A percentile compares a stretch with the other conserved stretches of the same genome.
Evolutionary conservation across 176 grass and related monocot genomes (phyloP).

Genomic region (Coix lacrymajobi): DNA sequence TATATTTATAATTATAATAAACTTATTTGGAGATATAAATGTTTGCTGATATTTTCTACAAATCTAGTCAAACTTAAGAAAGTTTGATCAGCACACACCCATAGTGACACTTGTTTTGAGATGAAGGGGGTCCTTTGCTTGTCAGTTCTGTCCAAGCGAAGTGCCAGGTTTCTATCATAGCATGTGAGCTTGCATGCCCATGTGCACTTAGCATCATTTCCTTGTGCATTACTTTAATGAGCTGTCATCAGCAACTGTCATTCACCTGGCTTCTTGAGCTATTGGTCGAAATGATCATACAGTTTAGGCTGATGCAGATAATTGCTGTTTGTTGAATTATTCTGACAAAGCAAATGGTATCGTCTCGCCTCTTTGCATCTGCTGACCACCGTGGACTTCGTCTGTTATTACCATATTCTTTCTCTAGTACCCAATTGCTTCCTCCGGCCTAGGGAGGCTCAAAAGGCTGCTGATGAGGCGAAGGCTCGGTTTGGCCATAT

Average conservation of each 20-base stretch:
- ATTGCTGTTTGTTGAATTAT: slow-evolving; percentile 86
- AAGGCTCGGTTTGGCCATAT: slow-evolving; percentile 91
- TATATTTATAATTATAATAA: no score
- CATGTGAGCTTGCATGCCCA: not conserved
- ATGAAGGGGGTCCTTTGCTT: no score
- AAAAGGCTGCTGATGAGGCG: slow-evolving; percentile 94
- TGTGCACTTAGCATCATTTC: slow-evolving; percentile 1
- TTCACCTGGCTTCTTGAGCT: slow-evolving; percentile 57
- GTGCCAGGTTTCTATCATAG: not conserved
- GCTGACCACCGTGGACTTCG: slow-evolving; percentile 81
- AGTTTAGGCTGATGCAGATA: slow-evolving; percentile 78
- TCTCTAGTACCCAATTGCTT: slow-evolving; percentile 99
- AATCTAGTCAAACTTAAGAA: no score
- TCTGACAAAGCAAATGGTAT: slow-evolving; percentile 86
- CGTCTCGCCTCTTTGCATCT: slow-evolving; percentile 80
- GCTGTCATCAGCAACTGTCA: slow-evolving; percentile 64
- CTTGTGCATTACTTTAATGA: not conserved
- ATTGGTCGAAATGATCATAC: slow-evolving; percentile 64
- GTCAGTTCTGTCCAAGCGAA: slow-evolving; percentile 7
- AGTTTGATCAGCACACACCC: no score
- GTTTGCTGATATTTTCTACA: no score
- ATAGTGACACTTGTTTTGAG: no score
- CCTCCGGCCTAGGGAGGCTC: slow-evolving; percentile 95
- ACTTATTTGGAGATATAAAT: no score
- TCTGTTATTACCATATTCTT: slow-evolving; percentile 84